These are phyloP conservation scores for Monosporascus sp. DNA, from an alignment of 2,329 filamentous ascomycete genomes.

Conservation along the genomic window DNA sequence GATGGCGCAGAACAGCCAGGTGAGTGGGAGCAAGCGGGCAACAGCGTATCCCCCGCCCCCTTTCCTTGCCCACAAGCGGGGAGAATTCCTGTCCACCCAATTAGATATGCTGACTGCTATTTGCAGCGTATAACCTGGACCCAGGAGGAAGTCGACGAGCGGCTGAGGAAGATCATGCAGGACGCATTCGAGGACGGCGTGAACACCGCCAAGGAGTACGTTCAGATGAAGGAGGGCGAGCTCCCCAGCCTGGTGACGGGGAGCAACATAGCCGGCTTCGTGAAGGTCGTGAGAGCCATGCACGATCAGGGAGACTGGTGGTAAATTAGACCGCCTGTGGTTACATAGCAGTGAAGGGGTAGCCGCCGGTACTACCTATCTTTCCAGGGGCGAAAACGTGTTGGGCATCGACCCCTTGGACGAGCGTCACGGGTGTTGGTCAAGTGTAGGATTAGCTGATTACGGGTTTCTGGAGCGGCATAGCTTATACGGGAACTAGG, in stretches of 20 bases:
- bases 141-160: conserved; percentile 80
- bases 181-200: conserved; percentile 86
- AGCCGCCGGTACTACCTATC: no score
- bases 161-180: conserved; percentile 94
- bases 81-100: no score
- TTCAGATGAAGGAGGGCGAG: conserved; percentile 71
- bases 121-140: conserved; percentile 73
- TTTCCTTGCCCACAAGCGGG: background rate
- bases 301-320: conserved; percentile 96
- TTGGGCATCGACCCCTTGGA: no score
- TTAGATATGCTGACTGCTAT: no score
- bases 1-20: conserved; percentile 93
- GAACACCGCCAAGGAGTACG: conserved; percentile 84
- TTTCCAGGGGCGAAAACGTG: no score
- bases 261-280: conserved; percentile 95
- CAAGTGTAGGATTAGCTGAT: no score
- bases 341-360: background rate
- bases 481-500: no score
- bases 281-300: conserved; percentile 94
- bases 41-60: background rate
- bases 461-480: no score
- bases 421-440: no score
- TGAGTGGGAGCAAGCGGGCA: conserved; percentile 7
- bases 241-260: conserved; percentile 87
- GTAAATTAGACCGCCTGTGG: conserved; percentile 19